These are phyloP conservation scores for Eucalyptus camaldulensis DNA, from an alignment of 345 rosid genomes.

Conservation along the genomic window DNA sequence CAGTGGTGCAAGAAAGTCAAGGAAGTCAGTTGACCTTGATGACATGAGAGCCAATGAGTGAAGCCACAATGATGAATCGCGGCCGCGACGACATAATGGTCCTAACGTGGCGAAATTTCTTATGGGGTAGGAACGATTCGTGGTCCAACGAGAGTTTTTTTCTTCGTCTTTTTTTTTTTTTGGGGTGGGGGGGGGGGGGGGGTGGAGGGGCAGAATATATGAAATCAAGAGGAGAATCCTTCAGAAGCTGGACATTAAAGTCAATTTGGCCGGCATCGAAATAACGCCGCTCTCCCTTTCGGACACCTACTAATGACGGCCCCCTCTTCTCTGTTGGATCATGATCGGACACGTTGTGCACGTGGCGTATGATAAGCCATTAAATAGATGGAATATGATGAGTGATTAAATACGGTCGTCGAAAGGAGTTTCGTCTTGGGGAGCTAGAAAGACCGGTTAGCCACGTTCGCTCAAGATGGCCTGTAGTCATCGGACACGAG, in stretches of 20 bases:
- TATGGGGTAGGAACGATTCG: not conserved
- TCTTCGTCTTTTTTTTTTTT: not conserved
- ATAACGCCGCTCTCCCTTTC: not conserved
- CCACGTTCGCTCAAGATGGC: not conserved
- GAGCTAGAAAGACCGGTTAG: not conserved
- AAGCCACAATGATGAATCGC: not conserved
- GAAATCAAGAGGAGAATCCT: not conserved
- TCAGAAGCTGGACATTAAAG: not conserved
- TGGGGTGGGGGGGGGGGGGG: too few species aligned
- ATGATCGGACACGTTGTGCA: not conserved
- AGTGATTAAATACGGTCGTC: not conserved
- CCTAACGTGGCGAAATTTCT: not conserved
- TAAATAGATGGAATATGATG: too few species aligned
- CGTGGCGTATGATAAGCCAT: not conserved
- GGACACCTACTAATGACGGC: not conserved
- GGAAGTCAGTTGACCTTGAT: not conserved
- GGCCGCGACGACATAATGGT: accelerated
- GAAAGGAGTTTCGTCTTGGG: not conserved
- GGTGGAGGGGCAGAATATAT: not conserved
- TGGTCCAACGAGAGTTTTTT: not conserved
- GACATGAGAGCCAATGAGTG: not conserved
- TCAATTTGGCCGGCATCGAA: not conserved
- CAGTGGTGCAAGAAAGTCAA: not conserved
- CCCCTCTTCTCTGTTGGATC: not conserved
- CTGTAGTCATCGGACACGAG: not conserved